A percentile compares a stretch with the other conserved stretches of the same genome.
Evolutionary conservation across 768 basidiomycete genomes (phyloP).

Genomic region (Lactifluus volemus): DNA sequence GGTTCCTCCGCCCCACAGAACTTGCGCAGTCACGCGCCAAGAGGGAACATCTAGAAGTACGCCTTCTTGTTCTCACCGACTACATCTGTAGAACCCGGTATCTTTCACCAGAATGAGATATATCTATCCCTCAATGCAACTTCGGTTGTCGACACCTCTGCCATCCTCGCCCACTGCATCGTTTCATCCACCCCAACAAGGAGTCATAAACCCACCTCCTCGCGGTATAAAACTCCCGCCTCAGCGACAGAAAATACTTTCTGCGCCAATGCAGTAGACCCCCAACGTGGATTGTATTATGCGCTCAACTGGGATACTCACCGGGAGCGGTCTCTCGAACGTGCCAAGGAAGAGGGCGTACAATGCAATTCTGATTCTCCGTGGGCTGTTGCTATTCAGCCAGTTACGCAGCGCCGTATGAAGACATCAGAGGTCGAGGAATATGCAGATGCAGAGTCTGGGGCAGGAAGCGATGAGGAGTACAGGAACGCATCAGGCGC

Average conservation of each 20-base stretch:
- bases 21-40: conserved; percentile 51
- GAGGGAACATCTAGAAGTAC: conserved; percentile 51
- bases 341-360: background rate
- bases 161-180: conserved; percentile 15
- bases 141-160: conserved; percentile 10
- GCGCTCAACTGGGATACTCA: conserved; percentile 6
- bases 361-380: conserved; percentile 7
- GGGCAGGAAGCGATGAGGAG: conserved; percentile 15
- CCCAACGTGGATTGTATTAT: conserved; percentile 13
- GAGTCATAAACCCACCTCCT: background rate
- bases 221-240: conserved; percentile 9
- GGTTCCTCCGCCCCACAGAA: conserved; percentile 65
- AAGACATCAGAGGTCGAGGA: conserved; percentile 9
- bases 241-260: background rate
- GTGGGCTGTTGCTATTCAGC: conserved; percentile 16
- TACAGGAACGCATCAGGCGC: conserved; percentile 20
- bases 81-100: background rate
- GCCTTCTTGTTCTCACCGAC: conserved; percentile 14
- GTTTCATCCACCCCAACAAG: conserved; percentile 21
- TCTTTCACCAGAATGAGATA: conserved; percentile 53
- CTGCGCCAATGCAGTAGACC: conserved; percentile 11
- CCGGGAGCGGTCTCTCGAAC: conserved; percentile 1
- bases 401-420: conserved; percentile 5
- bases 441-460: background rate
- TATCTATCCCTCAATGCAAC: conserved; percentile 40